These are phyloP conservation scores for Penicillium concentricum DNA, from an alignment of 2,329 filamentous ascomycete genomes.

Conservation along the genomic window DNA sequence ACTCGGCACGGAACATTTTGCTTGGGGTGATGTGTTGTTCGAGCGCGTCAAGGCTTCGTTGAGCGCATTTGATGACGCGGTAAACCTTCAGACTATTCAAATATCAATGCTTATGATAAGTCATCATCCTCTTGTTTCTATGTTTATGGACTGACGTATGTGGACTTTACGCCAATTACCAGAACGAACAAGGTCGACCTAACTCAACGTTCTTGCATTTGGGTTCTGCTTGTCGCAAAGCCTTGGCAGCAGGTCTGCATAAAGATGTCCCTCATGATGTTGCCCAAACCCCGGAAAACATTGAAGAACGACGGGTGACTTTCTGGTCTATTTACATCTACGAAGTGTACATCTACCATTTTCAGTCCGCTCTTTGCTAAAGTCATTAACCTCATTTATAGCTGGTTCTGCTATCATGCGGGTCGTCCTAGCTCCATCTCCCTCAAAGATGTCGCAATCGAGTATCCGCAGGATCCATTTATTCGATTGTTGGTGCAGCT, in stretches of 20 bases:
- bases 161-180: constrained; percentile 41
- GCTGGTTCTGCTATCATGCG: constrained; percentile 47
- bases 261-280: constrained; percentile 39
- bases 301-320: constrained; percentile 39
- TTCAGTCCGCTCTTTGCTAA: not conserved
- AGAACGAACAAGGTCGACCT: constrained; percentile 46
- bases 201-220: constrained; percentile 46
- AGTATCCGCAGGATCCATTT: constrained; percentile 41
- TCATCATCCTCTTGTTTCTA: constrained; percentile 2
- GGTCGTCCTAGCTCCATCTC: constrained; percentile 45
- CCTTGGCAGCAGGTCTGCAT: constrained; percentile 46
- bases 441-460: constrained; percentile 38
- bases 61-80: constrained; percentile 43
- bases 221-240: constrained; percentile 44
- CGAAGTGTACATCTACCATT: constrained; percentile 39
- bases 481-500: constrained; percentile 38
- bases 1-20: constrained; percentile 40
- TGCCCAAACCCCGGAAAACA: constrained; percentile 33
- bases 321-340: constrained; percentile 46
- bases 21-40: constrained; percentile 44
- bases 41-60: constrained; percentile 45
- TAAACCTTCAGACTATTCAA: constrained; percentile 47
- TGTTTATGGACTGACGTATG: constrained; percentile 9
- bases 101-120: constrained; percentile 49
- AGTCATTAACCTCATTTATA: constrained; percentile 14